These are phyloP conservation scores for Trapa incisa DNA, from an alignment of 345 rosid species.

Conservation along the genomic window DNA sequence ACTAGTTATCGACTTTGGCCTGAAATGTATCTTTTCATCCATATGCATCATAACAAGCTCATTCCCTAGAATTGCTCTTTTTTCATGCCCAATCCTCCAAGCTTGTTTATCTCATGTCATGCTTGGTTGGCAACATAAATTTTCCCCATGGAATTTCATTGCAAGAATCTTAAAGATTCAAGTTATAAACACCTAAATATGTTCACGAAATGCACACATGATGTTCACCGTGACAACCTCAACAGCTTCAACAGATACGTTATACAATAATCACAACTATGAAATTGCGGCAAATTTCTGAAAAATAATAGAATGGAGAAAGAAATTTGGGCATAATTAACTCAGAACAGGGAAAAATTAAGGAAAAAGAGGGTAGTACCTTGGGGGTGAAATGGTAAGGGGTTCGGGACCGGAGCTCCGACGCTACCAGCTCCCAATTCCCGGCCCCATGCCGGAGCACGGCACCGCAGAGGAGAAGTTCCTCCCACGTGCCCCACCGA, in stretches of 20 bases:
- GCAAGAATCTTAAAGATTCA: not conserved
- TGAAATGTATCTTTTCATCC: not conserved
- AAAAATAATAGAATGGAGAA: not conserved
- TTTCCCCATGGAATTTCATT: not conserved
- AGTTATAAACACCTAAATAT: too few relatives aligned
- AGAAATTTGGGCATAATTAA: not conserved
- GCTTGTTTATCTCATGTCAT: not conserved
- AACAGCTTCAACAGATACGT: not conserved
- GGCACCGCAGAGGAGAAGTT: conserved; percentile 74
- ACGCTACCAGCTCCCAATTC: conserved; percentile 60
- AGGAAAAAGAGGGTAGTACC: conserved; percentile 21
- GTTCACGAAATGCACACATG: not conserved
- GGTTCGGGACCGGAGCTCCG: conserved; percentile 68
- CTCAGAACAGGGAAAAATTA: not conserved
- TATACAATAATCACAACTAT: not conserved
- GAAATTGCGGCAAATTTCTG: not conserved
- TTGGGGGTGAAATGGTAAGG: conserved; percentile 48
- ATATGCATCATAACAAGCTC: not conserved
- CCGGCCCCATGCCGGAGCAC: conserved; percentile 79
- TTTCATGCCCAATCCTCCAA: not conserved
- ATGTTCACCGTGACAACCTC: not conserved
- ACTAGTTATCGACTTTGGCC: not conserved
- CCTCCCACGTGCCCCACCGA: conserved; percentile 91
- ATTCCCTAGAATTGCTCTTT: not conserved
- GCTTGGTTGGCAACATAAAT: not conserved